phyloP scores from a whole-genome alignment of 2,329 filamentous ascomycete species.

The Didymella pinodella region DNA sequence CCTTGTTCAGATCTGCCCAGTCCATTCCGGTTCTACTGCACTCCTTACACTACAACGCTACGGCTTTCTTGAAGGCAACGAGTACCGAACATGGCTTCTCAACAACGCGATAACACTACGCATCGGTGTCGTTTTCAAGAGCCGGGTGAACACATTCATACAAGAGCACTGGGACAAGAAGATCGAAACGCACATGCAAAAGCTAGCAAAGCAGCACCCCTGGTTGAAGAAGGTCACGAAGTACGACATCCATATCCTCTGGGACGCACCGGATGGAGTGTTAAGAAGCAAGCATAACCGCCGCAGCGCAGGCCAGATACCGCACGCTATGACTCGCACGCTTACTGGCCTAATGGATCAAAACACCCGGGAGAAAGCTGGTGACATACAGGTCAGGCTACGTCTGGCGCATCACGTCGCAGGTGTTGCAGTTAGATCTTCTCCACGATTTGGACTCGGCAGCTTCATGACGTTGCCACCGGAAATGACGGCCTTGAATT shows the following conservation, averaged over 20 bases:
- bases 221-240: slow-evolving; percentile 37
- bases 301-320: slow-evolving; percentile 28
- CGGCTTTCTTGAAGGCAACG: slow-evolving; percentile 34
- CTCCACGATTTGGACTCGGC: slow-evolving; percentile 26
- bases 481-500: neutral
- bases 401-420: slow-evolving; percentile 25
- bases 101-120: slow-evolving; percentile 30
- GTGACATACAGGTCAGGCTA: slow-evolving; percentile 26
- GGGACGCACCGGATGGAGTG: slow-evolving; percentile 31
- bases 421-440: slow-evolving; percentile 12
- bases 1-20: slow-evolving; percentile 31
- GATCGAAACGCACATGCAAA: slow-evolving; percentile 31
- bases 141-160: slow-evolving; percentile 36
- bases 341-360: slow-evolving; percentile 28
- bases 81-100: slow-evolving; percentile 38
- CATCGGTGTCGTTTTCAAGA: slow-evolving; percentile 37
- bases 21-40: slow-evolving; percentile 31
- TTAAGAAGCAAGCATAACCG: slow-evolving; percentile 29
- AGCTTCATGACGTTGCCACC: slow-evolving; percentile 17
- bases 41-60: slow-evolving; percentile 34
- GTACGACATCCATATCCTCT: slow-evolving; percentile 38
- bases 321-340: slow-evolving; percentile 29
- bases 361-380: slow-evolving; percentile 22
- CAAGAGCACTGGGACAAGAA: slow-evolving; percentile 42
- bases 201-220: slow-evolving; percentile 32